Percentiles rank a stretch among this genome's conserved stretches.
Conservation (phyloP, 192 early-diverging fungal species). For the Backusella tarrabulga region DNA sequence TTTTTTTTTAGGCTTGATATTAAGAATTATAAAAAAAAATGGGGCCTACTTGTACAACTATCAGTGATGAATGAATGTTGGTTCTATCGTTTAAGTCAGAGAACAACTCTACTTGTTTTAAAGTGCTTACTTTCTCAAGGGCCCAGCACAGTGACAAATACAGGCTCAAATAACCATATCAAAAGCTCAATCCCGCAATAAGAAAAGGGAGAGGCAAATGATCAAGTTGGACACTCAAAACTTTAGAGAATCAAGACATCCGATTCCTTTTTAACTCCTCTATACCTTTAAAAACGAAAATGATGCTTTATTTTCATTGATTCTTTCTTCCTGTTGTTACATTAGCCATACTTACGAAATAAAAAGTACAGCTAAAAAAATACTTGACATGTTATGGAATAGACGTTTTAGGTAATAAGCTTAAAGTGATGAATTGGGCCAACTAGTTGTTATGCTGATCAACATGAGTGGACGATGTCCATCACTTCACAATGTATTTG, state of each 20-base stretch:
- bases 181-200: too few relatives aligned
- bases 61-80: too few relatives aligned
- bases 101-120: too few relatives aligned
- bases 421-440: constrained; percentile 27
- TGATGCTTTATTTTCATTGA: background rate
- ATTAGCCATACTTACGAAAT: background rate
- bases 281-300: background rate
- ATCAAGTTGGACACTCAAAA: background rate
- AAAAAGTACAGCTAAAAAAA: background rate
- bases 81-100: too few relatives aligned
- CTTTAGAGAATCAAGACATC: background rate
- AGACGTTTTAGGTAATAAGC: background rate
- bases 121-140: too few relatives aligned
- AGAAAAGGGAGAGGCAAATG: background rate
- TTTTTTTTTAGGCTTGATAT: background rate
- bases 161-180: too few relatives aligned
- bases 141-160: too few relatives aligned
- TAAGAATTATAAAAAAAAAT: background rate
- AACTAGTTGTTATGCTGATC: constrained; percentile 83
- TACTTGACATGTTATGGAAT: background rate
- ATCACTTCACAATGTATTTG: constrained; percentile 83
- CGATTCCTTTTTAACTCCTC: background rate
- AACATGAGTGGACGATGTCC: constrained; percentile 92
- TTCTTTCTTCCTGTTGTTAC: background rate
- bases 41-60: too few relatives aligned